Base-by-base conservation (phyloP, 306 rosid species). In the Ceratonia siliqua region DNA sequence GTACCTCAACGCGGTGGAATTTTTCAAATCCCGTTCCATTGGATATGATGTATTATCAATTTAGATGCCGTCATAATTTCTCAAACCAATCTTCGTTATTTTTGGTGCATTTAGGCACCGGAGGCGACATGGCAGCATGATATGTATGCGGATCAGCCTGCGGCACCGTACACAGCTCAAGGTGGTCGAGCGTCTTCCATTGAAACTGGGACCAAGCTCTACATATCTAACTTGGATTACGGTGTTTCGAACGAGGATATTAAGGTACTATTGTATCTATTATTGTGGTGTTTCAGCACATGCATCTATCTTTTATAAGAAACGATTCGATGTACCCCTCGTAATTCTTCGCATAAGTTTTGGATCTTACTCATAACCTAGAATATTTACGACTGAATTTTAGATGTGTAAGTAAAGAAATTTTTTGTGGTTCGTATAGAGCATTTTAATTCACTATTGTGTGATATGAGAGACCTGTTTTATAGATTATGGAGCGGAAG, bases 121-220 rank as follows among this genome's bases (percentile, higher is more conserved):
- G 97, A 92, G 86, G 7, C 91, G 21, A n/a, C 91, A 21, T 95
- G 99, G 99, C 90, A 91, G 82, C 99, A 95, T 76, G 92, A 95
- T 82, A 24, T 95, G 89, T 89, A 33, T 65, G 71, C 78, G 48
- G 98, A 89, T 85, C 94, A 82, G 70, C 63, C 79, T 27, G 41
- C 39, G 70, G 77, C 83, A 30, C 83, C 73, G 9, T 81, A 1
- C 68, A 33, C 84, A 3, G 78, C 79, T 18, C 95, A 78, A 49
- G 84, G 75, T 30, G 90, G 86, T 22, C 85, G 92, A 78, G 90
- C 97, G 5, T 81, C 98, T 55, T 87, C 99, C 18, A 87, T 90
- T 18, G 97, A 95, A 81, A 95, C 99, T 2, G 98, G 97, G 62
- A 87, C 97, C 45, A 92, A 95, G 87, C 99, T 95, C 30, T 90